Percentiles rank a stretch among this genome's conserved stretches.
phyloP scores from a whole-genome alignment of 345 rosid genomes.

The Populus deltoides region DNA sequence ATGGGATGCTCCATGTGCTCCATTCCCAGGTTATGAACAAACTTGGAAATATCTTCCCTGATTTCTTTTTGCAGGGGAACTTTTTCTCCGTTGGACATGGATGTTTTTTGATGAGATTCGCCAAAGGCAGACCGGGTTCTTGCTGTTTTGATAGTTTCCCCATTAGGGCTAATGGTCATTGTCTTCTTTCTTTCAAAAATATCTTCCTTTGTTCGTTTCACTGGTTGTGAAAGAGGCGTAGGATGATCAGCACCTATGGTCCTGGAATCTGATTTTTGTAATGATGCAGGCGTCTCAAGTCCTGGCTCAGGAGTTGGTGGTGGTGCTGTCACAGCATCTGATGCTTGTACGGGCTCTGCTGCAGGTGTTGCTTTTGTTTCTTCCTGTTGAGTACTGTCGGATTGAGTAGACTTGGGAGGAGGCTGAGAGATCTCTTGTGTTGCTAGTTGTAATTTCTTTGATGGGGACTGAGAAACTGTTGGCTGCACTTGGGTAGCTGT shows the following conservation, averaged over 20 bases:
- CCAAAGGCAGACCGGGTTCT: constrained; percentile 6
- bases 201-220: constrained; percentile 26
- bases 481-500: constrained; percentile 14
- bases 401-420: background rate
- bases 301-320: constrained; percentile 10
- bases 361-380: constrained; percentile 4
- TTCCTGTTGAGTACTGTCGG: constrained; percentile 9
- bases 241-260: constrained; percentile 3
- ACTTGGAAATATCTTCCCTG: constrained; percentile 57
- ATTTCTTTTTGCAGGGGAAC: constrained; percentile 48
- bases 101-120: constrained; percentile 23
- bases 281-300: constrained; percentile 15
- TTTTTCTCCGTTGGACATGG: constrained; percentile 24
- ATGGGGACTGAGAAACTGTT: constrained; percentile 20
- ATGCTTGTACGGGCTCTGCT: constrained; percentile 10
- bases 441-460: constrained; percentile 20
- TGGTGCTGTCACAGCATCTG: constrained; percentile 6
- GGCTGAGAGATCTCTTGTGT: constrained; percentile 18
- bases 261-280: constrained; percentile 8
- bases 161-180: constrained; percentile 15
- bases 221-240: constrained; percentile 1
- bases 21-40: constrained; percentile 48
- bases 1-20: constrained; percentile 37
- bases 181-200: constrained; percentile 23
- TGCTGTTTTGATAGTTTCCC: constrained; percentile 27